Conservation (phyloP, 306 rosid species). For the Citrullus colocynthis region DNA sequence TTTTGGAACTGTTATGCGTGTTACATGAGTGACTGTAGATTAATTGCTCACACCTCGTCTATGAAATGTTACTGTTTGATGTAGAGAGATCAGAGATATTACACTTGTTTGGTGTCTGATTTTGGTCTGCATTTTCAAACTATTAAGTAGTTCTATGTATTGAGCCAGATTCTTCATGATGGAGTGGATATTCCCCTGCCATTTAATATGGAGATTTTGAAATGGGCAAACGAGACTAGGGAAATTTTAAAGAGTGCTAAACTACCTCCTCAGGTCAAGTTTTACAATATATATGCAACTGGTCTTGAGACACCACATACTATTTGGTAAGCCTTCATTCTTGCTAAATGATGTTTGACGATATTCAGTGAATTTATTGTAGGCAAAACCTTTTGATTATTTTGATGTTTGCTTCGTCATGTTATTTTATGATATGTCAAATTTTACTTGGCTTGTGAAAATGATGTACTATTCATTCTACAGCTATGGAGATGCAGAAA, state of each 20-base stretch:
- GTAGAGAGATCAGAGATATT: neutral
- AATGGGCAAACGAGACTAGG: constrained; percentile 81
- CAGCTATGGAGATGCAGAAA: constrained; percentile 73
- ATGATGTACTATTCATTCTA: constrained; percentile 13
- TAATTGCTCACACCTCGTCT: neutral
- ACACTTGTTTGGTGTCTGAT: neutral
- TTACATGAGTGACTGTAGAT: neutral
- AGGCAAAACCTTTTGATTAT: neutral
- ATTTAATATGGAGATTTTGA: constrained; percentile 61
- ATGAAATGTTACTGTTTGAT: neutral
- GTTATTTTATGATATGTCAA: neutral
- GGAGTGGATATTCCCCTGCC: constrained; percentile 55
- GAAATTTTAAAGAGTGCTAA: constrained; percentile 56
- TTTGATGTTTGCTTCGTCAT: neutral
- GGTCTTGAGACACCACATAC: constrained; percentile 67
- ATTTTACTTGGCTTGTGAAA: neutral
- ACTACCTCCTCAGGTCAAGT: constrained; percentile 76
- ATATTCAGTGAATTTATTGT: neutral
- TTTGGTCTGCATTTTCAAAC: neutral
- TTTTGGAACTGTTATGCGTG: neutral
- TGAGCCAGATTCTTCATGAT: constrained; percentile 46
- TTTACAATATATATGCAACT: constrained; percentile 79
- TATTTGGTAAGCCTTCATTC: constrained; percentile 52
- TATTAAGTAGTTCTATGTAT: neutral
- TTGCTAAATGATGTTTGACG: neutral